Percentiles rank a stretch among this genome's conserved stretches.
Conservation (phyloP, 1,139 yeast genomes). For the Yamadazyma diddensiae region DNA sequence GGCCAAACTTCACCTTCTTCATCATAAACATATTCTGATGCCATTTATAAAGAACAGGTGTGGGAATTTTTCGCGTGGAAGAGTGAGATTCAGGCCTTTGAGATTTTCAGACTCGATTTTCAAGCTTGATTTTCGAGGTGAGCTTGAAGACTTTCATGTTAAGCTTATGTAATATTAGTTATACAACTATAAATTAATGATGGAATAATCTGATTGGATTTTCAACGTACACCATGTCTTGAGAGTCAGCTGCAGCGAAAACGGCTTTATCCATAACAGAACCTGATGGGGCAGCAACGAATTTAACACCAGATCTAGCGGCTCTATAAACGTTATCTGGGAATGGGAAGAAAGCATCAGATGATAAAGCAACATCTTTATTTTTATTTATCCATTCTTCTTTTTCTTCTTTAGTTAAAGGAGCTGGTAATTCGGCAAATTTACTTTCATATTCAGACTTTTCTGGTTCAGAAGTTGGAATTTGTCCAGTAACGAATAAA, state of each 20-base stretch:
- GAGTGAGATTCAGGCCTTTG: too few species aligned
- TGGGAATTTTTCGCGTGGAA: neutral
- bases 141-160: too few species aligned
- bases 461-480: conserved; percentile 91
- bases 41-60: conserved; percentile 4
- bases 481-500: conserved; percentile 84
- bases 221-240: conserved; percentile 84
- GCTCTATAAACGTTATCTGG: conserved; percentile 98
- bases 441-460: conserved; percentile 87
- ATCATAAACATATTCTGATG: conserved; percentile 70
- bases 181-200: conserved; percentile 50
- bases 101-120: too few species aligned
- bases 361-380: conserved; percentile 82
- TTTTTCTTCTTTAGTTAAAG: conserved; percentile 81
- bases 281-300: conserved; percentile 94
- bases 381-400: conserved; percentile 80
- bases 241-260: conserved; percentile 89
- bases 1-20: conserved; percentile 97
- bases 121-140: too few species aligned
- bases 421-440: conserved; percentile 78
- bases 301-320: conserved; percentile 92
- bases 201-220: conserved; percentile 97
- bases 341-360: conserved; percentile 99
- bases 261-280: conserved; percentile 98
- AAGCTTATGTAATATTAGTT: too few species aligned